phyloP scores from a whole-genome alignment of 257 asterid species.

The Sherardia arvensis region DNA sequence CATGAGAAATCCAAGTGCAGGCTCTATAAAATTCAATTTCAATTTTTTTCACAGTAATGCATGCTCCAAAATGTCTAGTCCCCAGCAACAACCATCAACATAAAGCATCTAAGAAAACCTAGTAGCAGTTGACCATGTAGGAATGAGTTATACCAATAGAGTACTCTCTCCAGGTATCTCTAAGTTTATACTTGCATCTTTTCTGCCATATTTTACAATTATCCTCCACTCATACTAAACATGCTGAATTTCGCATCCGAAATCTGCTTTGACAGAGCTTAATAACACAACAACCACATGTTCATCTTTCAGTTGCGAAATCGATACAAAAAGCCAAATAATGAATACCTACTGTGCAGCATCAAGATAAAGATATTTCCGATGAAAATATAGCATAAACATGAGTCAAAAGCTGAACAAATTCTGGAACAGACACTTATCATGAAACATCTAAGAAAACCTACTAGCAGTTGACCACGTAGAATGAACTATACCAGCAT shows the following conservation, averaged over 20 bases:
- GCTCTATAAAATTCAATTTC: not conserved
- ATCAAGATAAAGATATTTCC: too few relatives aligned
- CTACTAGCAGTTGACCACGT: too few relatives aligned
- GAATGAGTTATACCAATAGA: not conserved
- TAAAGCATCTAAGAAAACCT: not conserved
- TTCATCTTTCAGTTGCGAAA: not conserved
- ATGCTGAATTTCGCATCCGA: not conserved
- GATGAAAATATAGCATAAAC: too few relatives aligned
- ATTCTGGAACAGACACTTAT: too few relatives aligned
- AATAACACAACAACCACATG: not conserved
- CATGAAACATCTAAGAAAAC: too few relatives aligned
- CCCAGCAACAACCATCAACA: too few relatives aligned
- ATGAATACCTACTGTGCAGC: too few relatives aligned
- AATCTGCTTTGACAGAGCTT: not conserved
- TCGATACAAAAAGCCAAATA: too few relatives aligned
- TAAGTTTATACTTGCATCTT: not conserved
- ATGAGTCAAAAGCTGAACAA: too few relatives aligned
- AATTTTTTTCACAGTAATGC: not conserved
- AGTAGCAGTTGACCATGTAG: not conserved
- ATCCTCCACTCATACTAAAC: not conserved
- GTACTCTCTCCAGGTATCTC: not conserved
- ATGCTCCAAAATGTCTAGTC: not conserved
- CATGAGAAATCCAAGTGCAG: not conserved
- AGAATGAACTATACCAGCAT: too few relatives aligned
- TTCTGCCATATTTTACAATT: not conserved